Evolutionary conservation across 1,284 basidiomycete species (phyloP).

Genomic region (Phellopilus nigrolimitatus): DNA sequence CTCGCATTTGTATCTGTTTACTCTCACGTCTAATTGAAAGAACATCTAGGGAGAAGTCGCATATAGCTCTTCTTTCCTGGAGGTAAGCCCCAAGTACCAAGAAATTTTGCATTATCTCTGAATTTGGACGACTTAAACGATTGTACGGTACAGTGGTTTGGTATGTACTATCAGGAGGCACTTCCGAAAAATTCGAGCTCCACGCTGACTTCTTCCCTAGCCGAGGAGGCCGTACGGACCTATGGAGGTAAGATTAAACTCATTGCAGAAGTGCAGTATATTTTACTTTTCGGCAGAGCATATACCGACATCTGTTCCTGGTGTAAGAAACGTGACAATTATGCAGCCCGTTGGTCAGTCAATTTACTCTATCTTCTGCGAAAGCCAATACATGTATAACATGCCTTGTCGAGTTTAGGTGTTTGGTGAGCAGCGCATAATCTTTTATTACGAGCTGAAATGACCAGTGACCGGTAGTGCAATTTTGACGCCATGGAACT

Average conservation of each 20-base stretch:
- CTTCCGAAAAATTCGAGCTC: neutral
- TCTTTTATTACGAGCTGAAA: constrained; percentile 1
- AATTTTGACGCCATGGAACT: constrained; percentile 85
- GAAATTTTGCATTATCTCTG: neutral
- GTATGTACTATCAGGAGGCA: constrained; percentile 46
- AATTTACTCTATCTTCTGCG: constrained; percentile 1
- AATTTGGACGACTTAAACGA: neutral
- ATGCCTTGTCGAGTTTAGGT: constrained; percentile 32
- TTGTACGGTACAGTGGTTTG: constrained; percentile 63
- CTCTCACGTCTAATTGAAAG: constrained; percentile 3
- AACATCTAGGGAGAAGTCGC: constrained; percentile 60
- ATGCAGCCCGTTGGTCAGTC: constrained; percentile 85
- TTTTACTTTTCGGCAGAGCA: constrained; percentile 48
- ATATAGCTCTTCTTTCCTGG: constrained; percentile 82
- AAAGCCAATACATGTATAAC: neutral
- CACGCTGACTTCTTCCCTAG: constrained; percentile 36
- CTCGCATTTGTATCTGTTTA: constrained; percentile 1
- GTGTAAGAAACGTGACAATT: constrained; percentile 83
- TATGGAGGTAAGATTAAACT: constrained; percentile 58
- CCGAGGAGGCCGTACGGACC: constrained; percentile 83
- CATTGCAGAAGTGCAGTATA: neutral
- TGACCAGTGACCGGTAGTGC: constrained; percentile 40
- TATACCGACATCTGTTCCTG: constrained; percentile 73
- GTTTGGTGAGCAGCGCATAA: constrained; percentile 46
- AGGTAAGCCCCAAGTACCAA: constrained; percentile 50